Base-by-base conservation (phyloP, 2,329 filamentous ascomycete species). In the Neurospora crassa region DNA sequence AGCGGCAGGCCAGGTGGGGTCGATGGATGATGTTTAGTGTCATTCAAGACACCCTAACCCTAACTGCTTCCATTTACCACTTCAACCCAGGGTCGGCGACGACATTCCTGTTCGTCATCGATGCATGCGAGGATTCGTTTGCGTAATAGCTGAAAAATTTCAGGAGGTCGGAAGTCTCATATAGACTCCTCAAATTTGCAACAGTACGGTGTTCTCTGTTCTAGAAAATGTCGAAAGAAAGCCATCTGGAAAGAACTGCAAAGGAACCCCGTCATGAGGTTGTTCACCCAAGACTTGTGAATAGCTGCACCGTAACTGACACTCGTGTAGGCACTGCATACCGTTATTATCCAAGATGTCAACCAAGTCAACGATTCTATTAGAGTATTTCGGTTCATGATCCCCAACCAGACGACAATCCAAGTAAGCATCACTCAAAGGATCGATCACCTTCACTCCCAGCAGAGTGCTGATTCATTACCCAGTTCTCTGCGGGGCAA, bases 401-500 rank as follows among this genome's bases (percentile, higher is more conserved):
- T 93, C 45, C 84, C 85, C 11, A 78, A 84, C 59, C 80, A 82
- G 3, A 77, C 79, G 18, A 77, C 77, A 74, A 82, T 88, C 74
- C 83, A 84, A 78, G 88, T 88, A 81, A 68, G 76, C 71, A 18
- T 40, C 34, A 14, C 43, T 63, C 29, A 2, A 5, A 14, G 2
- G 4, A 63, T 34, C 24, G 7, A 37, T 67, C 53, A 43, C 2
- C 53, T 12, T 67, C 20, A 14, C 18, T 37, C 29, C 29, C 29
- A 37, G 7, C n/a, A 37, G 11, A 8, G 40, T 40, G 40, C 40
- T 47, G 40, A 40, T 3, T 74, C 76, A 70, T 20, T 77, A 69
- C 40, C 53, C 79, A 92, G 85, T 96, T 96, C 81, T 84, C 89
- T 6, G 89, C 94, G 5, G 94, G 94, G 70, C 94, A 97, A 84